Base-by-base conservation (phyloP, 495 filamentous ascomycete species). In the Hypoxylon lienhwacheense region DNA sequence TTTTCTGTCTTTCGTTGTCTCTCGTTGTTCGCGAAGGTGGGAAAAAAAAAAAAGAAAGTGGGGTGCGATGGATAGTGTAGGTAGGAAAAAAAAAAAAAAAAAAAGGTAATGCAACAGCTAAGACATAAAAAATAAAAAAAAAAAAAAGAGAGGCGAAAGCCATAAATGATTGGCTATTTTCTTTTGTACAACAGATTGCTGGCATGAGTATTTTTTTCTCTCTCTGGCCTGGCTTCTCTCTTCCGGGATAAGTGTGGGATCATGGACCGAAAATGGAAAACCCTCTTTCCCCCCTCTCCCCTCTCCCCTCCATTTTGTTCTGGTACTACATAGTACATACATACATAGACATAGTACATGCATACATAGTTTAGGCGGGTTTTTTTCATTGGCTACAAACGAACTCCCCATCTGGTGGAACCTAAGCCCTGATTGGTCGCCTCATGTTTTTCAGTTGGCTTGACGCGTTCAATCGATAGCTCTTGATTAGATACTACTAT, bases 391-490 rank as follows among this genome's bases (percentile, higher is more conserved):
- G 57, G 57, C 22, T 34, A 17, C 19, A 10, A 22, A 32, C 1
- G n/a, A 15, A 29, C 35, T 32, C 21, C 14, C 37, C 34, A 45
- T 29, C 19, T 41, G 20, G 40, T 42, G 36, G 24, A 36, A 52
- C 46, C 42, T 7, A 31, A 39, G 12, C 52, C 25, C 47, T 55
- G 51, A 61, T 61, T 61, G 42, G 58, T 33, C 48, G 58, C 58
- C 58, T 61, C 58, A 55, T 19, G 46, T 61, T 61, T 55, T 55
- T 34, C 46, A 55, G 47, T 61, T 61, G 52, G 42, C 52, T 47
- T 40, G 40, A 60, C 46, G 25, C 50, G 57, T 60, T n/a, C 51
- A 61, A 61, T 61, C 51, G 52, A 61, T 55, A 55, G 46, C 57
- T 61, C 46, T 50, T 55, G 32, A 40, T 35, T 41, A 8, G 5